Evolutionary conservation across 2,329 filamentous ascomycete species (phyloP), one percentile per base, ranked within the genome.

Genomic region (Fusarium sororula): DNA sequence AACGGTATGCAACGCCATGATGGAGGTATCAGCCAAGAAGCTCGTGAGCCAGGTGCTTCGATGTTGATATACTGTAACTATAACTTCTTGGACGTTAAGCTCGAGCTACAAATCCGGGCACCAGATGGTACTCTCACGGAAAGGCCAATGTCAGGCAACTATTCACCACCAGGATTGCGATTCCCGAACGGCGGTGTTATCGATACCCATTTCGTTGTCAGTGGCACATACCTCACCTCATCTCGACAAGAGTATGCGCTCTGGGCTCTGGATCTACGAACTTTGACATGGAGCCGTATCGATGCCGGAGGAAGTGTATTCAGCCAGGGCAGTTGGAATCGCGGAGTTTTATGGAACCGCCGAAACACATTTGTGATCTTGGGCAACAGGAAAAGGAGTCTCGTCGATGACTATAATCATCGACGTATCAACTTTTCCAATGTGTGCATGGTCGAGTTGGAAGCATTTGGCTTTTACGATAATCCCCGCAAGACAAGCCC

Each of bases 41-140:
- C 78, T 7, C 86, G 87, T 37, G 90, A 92, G 56, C 82, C 88
- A 1, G 89, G 89, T 12, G 90, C 90, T 4, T 91, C 90, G 4
- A 98, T 98, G 95, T 88, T 99, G 71, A 97, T 99, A 51, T 99
- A 99, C 82, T 98, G 96, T 30, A 99, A 99, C 81, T 99, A 99
- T 83, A 98, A 99, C 83, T 99, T 99, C 79, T 83, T 99, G 63
- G 96, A 99, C 78, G 96, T 99, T 75, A 98, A 98, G 81, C 86
- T 99, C 30, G 96, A 99, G 82, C 86, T 99, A 42, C 96, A 98
- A 82, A 90, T 99, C 54, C 90, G 96, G 59, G 87, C 93, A 14
- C 90, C 94, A 3, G 95, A 98, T 80, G 96, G 96, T 37, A 91
- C 90, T 0, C 85, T 99, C 60, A 90, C 91, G 2, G 96, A 99